These are phyloP conservation scores for Forsythia suspensa DNA, from an alignment of 257 asterid genomes.

Conservation along the genomic window DNA sequence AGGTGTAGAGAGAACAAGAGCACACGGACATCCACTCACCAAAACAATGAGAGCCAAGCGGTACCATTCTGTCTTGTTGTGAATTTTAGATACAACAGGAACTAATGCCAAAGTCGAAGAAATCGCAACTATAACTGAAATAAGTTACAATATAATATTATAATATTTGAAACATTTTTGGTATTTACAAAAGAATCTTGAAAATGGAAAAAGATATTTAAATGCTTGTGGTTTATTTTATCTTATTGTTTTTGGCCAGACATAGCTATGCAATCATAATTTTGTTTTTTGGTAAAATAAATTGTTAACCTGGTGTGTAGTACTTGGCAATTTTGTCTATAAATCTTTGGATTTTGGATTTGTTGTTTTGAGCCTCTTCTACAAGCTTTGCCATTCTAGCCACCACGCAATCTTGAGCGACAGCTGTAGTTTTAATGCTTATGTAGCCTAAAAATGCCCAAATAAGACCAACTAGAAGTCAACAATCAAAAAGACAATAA, in stretches of 20 bases:
- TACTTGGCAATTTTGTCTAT: slow-evolving; percentile 80
- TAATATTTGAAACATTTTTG: too few relatives aligned
- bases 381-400: slow-evolving; percentile 86
- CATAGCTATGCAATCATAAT: too few relatives aligned
- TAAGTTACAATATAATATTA: too few relatives aligned
- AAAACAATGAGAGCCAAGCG: slow-evolving; percentile 76
- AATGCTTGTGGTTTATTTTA: too few relatives aligned
- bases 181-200: too few relatives aligned
- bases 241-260: too few relatives aligned
- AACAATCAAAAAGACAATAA: neutral
- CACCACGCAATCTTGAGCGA: slow-evolving; percentile 76
- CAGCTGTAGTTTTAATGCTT: slow-evolving; percentile 52
- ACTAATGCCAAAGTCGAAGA: slow-evolving; percentile 56
- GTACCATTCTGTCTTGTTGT: slow-evolving; percentile 56
- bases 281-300: neutral
- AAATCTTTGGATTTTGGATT: slow-evolving; percentile 65
- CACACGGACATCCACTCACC: slow-evolving; percentile 92
- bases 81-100: slow-evolving; percentile 51
- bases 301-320: slow-evolving; percentile 75
- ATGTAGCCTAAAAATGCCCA: slow-evolving; percentile 52
- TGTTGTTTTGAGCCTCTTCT: slow-evolving; percentile 84
- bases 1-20: slow-evolving; percentile 87
- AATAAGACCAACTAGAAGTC: neutral
- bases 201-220: too few relatives aligned
- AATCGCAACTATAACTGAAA: slow-evolving; percentile 54